A percentile compares a stretch with the other conserved stretches of the same genome.
Evolutionary conservation across 2,329 filamentous ascomycete species (phyloP).

Genomic region (Apiospora rasikravindrae): DNA sequence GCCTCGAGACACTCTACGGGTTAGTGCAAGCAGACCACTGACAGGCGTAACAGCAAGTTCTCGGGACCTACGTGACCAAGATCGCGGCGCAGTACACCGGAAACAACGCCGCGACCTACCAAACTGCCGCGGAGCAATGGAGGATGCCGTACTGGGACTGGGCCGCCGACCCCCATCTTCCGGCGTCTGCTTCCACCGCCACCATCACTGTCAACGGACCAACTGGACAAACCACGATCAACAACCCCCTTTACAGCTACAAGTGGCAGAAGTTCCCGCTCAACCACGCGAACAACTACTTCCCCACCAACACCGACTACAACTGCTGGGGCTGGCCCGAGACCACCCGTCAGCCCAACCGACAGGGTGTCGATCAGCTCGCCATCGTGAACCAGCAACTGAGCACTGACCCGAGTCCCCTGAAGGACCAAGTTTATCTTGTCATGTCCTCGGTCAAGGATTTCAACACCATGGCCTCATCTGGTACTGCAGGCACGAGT

Average conservation of each 20-base stretch:
- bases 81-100: constrained; percentile 53
- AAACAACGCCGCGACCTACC: constrained; percentile 43
- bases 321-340: constrained; percentile 37
- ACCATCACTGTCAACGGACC: constrained; percentile 44
- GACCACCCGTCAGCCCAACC: constrained; percentile 47
- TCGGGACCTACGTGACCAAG: constrained; percentile 51
- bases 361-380: constrained; percentile 45
- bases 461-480: constrained; percentile 49
- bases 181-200: constrained; percentile 27
- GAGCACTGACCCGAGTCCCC: constrained; percentile 29
- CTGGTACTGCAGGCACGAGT: constrained; percentile 42
- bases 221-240: constrained; percentile 43
- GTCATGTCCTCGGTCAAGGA: constrained; percentile 44
- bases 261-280: constrained; percentile 49
- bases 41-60: constrained; percentile 50
- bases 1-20: neutral
- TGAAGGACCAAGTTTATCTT: constrained; percentile 50
- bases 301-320: constrained; percentile 41
- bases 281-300: constrained; percentile 38
- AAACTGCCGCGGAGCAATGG: constrained; percentile 50
- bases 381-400: constrained; percentile 45
- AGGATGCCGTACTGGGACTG: constrained; percentile 43
- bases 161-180: neutral
- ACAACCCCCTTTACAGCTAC: constrained; percentile 60
- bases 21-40: neutral